phyloP scores from a whole-genome alignment of 495 filamentous ascomycete genomes.

The Haplographium delicatum region DNA sequence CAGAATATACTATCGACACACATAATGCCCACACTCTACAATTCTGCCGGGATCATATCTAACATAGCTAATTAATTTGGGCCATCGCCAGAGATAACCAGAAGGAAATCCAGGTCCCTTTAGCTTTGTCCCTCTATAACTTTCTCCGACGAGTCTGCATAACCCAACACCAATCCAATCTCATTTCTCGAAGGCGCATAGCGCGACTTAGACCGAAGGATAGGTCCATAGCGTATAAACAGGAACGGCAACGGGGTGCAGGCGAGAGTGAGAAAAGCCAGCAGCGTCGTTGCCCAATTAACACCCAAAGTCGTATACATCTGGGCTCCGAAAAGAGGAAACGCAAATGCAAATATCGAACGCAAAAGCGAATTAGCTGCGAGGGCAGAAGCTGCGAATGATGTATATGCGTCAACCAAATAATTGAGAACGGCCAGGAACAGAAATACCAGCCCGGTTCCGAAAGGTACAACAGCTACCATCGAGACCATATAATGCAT shows the following conservation, averaged over 20 bases:
- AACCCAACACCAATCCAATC: too few relatives aligned
- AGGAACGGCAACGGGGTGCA: slow-evolving; percentile 47
- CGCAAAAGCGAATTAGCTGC: slow-evolving; percentile 56
- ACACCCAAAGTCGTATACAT: slow-evolving; percentile 52
- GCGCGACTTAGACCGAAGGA: too few relatives aligned
- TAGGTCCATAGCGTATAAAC: slow-evolving; percentile 72
- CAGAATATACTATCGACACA: too few relatives aligned
- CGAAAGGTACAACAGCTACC: slow-evolving; percentile 42
- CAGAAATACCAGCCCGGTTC: slow-evolving; percentile 46
- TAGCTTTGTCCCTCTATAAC: too few relatives aligned
- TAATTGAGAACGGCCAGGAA: slow-evolving; percentile 71
- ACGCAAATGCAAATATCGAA: slow-evolving; percentile 51
- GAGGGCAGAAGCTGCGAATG: slow-evolving; percentile 76
- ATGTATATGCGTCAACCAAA: slow-evolving; percentile 52
- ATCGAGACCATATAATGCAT: slow-evolving; percentile 53
- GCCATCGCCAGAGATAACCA: too few relatives aligned
- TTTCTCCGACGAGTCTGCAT: too few relatives aligned
- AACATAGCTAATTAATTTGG: too few relatives aligned
- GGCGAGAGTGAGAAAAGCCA: slow-evolving; percentile 63
- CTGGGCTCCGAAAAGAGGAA: slow-evolving; percentile 59
- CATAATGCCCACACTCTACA: too few relatives aligned
- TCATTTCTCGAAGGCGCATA: too few relatives aligned
- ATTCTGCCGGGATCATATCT: too few relatives aligned
- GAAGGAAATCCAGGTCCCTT: too few relatives aligned
- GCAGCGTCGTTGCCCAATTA: slow-evolving; percentile 66